Evolutionary conservation across 768 basidiomycete species (phyloP), one percentile per base, ranked within the genome.

Genomic region (Amanita exitialis): DNA sequence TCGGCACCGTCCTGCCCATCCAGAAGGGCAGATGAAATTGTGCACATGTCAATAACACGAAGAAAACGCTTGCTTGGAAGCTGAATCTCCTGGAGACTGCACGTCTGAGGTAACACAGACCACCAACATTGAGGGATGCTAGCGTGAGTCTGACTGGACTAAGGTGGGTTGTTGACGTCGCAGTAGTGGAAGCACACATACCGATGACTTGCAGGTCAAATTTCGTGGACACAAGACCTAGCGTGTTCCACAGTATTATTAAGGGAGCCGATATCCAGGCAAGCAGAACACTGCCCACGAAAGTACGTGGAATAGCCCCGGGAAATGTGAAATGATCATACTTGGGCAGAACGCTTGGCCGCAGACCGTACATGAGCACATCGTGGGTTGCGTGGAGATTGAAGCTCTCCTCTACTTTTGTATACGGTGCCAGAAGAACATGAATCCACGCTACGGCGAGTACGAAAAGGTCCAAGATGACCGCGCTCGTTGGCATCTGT

Each of bases 341-440:
- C 90, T 95, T 51, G 25, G 47, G 47, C 35, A 53, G 54, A 46
- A 23, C 53, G 47, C 27, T 27, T 42, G 46, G 43, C 15, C 13
- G 20, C 15, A 80, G 62, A 2, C 93, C 92, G 59, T 91, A 83
- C 68, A 84, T 76, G 25, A 97, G 69, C 21, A 90, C 71, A 65
- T 99, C 96, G 61, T 96, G 90, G 0, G 75, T 76, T 0, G 90
- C 93, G 62, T 98, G 96, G 7, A 98, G 76, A 57, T 86, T 93
- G 74, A 97, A 97, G 60, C 86, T 89, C 68, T 99, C 96, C 65
- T 99, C 96, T 25, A 99, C 96, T 69, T 99, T 99, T 3, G 90
- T 88, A 63, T 86, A 91, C 0, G 96, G 95, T 2, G 89, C 78
- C 3, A 90, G 69, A 21, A 86, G 57, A 43, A 94, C 85, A 56